Percentiles rank a stretch among this genome's conserved stretches.
phyloP scores from a whole-genome alignment of 495 filamentous ascomycete species.

The Podospora pseudocomata region DNA sequence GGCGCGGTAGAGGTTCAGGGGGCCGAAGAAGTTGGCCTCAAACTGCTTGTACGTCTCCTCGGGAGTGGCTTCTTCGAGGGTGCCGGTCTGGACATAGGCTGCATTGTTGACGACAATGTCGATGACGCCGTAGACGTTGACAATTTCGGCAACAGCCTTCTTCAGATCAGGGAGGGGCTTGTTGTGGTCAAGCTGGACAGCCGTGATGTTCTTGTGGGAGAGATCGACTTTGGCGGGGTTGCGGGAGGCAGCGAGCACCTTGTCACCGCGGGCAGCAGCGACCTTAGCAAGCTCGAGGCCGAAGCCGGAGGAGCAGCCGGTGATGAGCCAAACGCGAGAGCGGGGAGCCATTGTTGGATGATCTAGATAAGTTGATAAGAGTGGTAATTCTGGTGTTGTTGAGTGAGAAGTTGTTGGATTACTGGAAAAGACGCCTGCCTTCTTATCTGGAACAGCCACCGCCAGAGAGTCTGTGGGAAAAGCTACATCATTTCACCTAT shows the following conservation, averaged over 20 bases:
- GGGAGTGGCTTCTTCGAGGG: conserved; percentile 40
- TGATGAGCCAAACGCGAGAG: conserved; percentile 44
- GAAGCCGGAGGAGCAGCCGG: conserved; percentile 52
- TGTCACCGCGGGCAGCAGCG: conserved; percentile 43
- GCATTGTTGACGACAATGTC: conserved; percentile 52
- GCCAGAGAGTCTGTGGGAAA: not conserved
- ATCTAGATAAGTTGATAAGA: not conserved
- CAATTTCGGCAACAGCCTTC: conserved; percentile 26
- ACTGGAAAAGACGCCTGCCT: not conserved
- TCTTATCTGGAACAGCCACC: not conserved
- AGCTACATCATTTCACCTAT: not conserved
- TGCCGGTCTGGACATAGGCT: conserved; percentile 40
- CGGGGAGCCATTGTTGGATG: conserved; percentile 7
- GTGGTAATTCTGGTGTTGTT: not conserved
- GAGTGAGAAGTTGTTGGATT: not conserved
- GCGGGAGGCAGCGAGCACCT: conserved; percentile 44
- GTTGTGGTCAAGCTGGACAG: conserved; percentile 36
- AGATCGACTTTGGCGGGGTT: conserved; percentile 16
- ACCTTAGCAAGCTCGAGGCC: conserved; percentile 41
- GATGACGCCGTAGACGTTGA: conserved; percentile 38
- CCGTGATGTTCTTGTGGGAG: conserved; percentile 34
- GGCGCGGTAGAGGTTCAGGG: conserved; percentile 42
- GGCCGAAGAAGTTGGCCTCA: conserved; percentile 46
- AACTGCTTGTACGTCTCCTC: conserved; percentile 29
- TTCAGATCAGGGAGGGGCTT: conserved; percentile 32